Percentiles rank a stretch among this genome's conserved stretches.
Evolutionary conservation across 495 filamentous ascomycete genomes (phyloP).

Genomic region (Penicillium flavigenum): DNA sequence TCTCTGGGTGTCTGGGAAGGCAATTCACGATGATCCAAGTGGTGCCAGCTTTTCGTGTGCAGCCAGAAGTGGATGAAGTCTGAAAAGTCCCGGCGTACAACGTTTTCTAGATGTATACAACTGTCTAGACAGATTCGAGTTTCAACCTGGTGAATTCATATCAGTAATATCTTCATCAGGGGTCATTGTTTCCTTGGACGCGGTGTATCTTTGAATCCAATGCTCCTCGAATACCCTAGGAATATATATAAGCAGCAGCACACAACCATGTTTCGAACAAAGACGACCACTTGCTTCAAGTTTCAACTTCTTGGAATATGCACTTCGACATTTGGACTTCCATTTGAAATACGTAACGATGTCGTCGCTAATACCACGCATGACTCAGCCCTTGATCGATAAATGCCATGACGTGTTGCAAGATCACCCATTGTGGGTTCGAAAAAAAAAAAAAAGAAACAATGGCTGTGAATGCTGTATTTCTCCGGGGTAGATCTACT

Average conservation of each 20-base stretch:
- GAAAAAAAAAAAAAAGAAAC: not conserved
- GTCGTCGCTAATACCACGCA: not conserved
- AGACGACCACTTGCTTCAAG: not conserved
- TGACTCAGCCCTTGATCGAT: not conserved
- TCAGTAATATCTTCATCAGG: not conserved
- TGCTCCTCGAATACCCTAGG: not conserved
- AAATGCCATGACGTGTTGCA: slow-evolving; percentile 5
- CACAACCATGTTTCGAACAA: too few relatives aligned
- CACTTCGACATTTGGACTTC: too few relatives aligned
- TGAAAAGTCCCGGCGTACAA: too few relatives aligned
- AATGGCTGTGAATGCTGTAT: not conserved
- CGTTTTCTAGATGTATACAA: not conserved
- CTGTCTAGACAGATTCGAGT: not conserved
- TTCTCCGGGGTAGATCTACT: not conserved
- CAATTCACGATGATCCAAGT: slow-evolving; percentile 23
- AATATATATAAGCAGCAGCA: not conserved
- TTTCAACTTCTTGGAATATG: not conserved
- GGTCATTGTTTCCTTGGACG: not conserved
- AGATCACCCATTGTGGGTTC: not conserved
- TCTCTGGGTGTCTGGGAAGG: slow-evolving; percentile 31
- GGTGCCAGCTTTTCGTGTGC: slow-evolving; percentile 28
- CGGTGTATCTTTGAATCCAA: not conserved
- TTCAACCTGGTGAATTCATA: not conserved
- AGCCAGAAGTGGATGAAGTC: not conserved
- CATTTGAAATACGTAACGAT: slow-evolving; percentile 1